Evolutionary conservation across 345 rosid genomes (phyloP).

Genomic region (Cardamine resedifolia): DNA sequence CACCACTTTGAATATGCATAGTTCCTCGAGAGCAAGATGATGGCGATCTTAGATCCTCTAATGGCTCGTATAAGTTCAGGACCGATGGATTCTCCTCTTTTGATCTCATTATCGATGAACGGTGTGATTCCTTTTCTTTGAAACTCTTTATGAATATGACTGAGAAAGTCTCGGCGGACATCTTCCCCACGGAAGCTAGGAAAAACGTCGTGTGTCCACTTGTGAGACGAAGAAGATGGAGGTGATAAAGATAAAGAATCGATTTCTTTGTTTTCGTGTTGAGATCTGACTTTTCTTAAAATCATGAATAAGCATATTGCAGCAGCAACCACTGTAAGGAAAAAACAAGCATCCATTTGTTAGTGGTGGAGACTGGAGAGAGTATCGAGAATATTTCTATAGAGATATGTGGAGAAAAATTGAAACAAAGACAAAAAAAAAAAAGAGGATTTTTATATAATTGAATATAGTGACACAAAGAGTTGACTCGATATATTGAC

Average conservation of each 20-base stretch:
- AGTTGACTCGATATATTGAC: too few relatives aligned
- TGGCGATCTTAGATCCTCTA: slow-evolving; percentile 14
- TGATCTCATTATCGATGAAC: slow-evolving; percentile 7
- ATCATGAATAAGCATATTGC: not conserved
- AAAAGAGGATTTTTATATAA: too few relatives aligned
- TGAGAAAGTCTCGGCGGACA: not conserved
- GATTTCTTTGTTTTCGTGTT: not conserved
- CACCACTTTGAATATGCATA: not conserved
- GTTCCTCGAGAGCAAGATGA: slow-evolving; percentile 8
- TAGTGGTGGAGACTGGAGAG: not conserved
- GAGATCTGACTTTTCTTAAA: not conserved
- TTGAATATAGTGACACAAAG: not conserved
- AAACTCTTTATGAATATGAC: not conserved
- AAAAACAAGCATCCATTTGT: not conserved
- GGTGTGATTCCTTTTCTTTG: slow-evolving; percentile 11
- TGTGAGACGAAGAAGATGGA: not conserved
- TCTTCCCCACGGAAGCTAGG: not conserved
- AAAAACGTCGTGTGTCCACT: not conserved
- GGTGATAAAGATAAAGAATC: not conserved
- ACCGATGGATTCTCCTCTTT: slow-evolving; percentile 21
- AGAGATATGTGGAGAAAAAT: not conserved
- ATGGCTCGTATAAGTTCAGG: slow-evolving; percentile 13
- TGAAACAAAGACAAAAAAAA: not conserved
- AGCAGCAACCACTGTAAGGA: not conserved
- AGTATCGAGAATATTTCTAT: not conserved